Conservation (phyloP, 1,284 basidiomycete species). For the Gymnopus androsaceus region DNA sequence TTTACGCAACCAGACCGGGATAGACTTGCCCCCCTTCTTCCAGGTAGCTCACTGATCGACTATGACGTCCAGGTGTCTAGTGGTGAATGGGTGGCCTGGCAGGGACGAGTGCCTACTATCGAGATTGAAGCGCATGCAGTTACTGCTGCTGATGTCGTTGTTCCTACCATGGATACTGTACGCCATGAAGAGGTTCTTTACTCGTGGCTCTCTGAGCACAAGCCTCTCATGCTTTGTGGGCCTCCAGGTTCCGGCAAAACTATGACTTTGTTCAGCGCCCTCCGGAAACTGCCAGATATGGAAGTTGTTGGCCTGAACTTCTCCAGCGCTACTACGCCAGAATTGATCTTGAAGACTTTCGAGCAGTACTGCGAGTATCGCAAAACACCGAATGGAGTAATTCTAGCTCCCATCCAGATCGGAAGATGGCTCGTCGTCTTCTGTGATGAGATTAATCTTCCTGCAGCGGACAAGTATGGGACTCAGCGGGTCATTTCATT, state of each 20-base stretch:
- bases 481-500: constrained; percentile 99
- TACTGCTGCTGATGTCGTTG: constrained; percentile 93
- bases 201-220: constrained; percentile 98
- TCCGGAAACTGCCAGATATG: constrained; percentile 97
- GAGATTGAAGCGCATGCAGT: constrained; percentile 98
- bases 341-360: constrained; percentile 97
- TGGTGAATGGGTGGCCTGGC: constrained; percentile 93
- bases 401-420: constrained; percentile 92
- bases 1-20: constrained; percentile 81
- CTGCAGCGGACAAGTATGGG: constrained; percentile 96
- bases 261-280: constrained; percentile 99
- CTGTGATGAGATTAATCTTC: constrained; percentile 99
- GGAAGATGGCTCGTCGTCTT: constrained; percentile 99
- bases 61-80: constrained; percentile 89
- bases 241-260: constrained; percentile 99
- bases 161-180: constrained; percentile 98
- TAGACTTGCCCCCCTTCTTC: constrained; percentile 81
- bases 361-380: constrained; percentile 99
- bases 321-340: constrained; percentile 97
- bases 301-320: constrained; percentile 99
- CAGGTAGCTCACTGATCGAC: constrained; percentile 89
- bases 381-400: constrained; percentile 96
- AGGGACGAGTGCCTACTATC: constrained; percentile 87
- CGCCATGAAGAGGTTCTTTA: constrained; percentile 99
- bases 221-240: constrained; percentile 97